Base-by-base conservation (phyloP, 306 rosid genomes). In the Glycine tomentella region DNA sequence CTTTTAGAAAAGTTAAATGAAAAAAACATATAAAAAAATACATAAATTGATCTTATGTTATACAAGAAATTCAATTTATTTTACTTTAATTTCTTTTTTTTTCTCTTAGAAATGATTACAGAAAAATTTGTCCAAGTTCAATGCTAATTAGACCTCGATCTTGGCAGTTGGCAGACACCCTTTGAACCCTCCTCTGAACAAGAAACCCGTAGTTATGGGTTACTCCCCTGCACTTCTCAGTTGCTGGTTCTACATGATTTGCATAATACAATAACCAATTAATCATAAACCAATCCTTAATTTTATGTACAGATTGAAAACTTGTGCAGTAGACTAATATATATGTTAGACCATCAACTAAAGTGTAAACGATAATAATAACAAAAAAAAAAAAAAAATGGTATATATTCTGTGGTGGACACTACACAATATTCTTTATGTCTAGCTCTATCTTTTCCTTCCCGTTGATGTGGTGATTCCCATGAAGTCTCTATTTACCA, bases 381-480 rank as follows among this genome's bases (percentile, higher is more conserved):
- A 42, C 0, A 44, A 67, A n/a, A n/a, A 34, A 0, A 46, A 62
- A 44, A 38, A 31, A 38, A 4, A 5, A 71, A 11, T 66, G 45
- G 90, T 74, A 79, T 83, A 85, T 77, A 83, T 89, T 88, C 91
- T 81, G 9, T 65, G 9, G 83, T 85, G 78, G 85, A 83, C 86
- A 82, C 62, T 84, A 67, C 80, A 85, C 58, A 77, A 72, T 71
- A 77, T 85, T 85, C 89, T 79, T 79, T 12, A 59, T 90, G 89
- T 78, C 85, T 65, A 62, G 73, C 58, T 69, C 87, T n/a, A n/a
- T n/a, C n/a, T 86, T 86, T 83, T 46, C 86, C 88, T 82, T 74
- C 84, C 45, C 17, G 31, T 86, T 69, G 87, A 89, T 85, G 75
- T 79, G 87, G 80, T 34, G 89, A 85, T 92, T 86, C 94, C 25